Evolutionary conservation across 2,329 filamentous ascomycete species (phyloP).

Genomic region (Plectosphaerella cucumerina): DNA sequence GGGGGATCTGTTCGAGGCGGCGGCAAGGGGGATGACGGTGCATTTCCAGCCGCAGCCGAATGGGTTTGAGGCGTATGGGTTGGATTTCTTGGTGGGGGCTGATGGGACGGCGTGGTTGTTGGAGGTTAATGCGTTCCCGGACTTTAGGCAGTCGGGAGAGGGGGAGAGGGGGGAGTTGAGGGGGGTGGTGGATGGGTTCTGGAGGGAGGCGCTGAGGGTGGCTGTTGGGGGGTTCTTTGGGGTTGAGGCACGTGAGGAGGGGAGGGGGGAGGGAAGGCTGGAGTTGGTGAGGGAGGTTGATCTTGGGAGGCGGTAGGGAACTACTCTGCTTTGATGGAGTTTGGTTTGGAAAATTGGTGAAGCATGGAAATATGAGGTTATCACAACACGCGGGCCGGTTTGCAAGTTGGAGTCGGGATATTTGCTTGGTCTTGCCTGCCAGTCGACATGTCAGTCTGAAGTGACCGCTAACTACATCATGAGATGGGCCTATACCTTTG

Average conservation of each 20-base stretch:
- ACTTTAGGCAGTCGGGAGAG: constrained; percentile 84
- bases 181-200: constrained; percentile 69
- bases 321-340: no score
- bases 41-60: constrained; percentile 90
- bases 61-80: constrained; percentile 85
- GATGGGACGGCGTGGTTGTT: constrained; percentile 67
- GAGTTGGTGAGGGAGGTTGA: constrained; percentile 49
- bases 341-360: no score
- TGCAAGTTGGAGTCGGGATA: no score
- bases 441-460: no score
- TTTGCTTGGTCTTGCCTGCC: no score
- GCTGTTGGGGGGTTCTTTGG: constrained; percentile 67
- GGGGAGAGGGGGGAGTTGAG: constrained; percentile 59
- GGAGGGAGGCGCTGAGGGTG: constrained; percentile 66
- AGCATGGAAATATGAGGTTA: no score
- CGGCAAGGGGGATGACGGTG: constrained; percentile 75
- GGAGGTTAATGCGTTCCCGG: constrained; percentile 94
- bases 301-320: constrained; percentile 39
- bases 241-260: constrained; percentile 15
- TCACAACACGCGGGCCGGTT: no score
- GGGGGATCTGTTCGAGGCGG: constrained; percentile 79
- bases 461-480: no score
- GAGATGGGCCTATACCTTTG: no score
- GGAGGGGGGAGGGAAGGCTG: constrained; percentile 35
- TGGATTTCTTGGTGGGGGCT: constrained; percentile 82